Evolutionary conservation across 2,329 filamentous ascomycete genomes (phyloP).

Genomic region (Alternaria brassicicola): DNA sequence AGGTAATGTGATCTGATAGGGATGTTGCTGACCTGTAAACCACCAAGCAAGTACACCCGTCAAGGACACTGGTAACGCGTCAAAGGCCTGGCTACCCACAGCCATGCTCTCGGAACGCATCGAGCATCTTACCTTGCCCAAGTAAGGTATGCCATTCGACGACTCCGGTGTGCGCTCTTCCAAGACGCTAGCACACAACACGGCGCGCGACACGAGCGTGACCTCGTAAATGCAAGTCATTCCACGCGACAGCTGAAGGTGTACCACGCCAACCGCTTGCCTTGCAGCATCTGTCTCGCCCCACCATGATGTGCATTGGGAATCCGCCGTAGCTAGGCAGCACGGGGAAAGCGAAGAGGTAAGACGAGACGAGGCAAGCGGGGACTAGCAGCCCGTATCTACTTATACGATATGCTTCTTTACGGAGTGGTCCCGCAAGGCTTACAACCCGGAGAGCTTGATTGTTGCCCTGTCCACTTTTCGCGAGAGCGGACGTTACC

Average conservation of each 20-base stretch:
- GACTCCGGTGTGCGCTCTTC: background rate
- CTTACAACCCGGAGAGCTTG: background rate
- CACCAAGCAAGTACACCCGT: background rate
- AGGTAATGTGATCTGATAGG: background rate
- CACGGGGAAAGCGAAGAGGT: background rate
- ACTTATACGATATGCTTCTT: background rate
- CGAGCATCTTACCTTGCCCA: background rate
- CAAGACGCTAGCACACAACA: background rate
- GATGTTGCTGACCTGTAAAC: background rate
- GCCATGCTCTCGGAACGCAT: background rate
- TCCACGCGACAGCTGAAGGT: background rate
- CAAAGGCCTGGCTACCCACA: background rate
- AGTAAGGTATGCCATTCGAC: background rate
- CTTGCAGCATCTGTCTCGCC: background rate
- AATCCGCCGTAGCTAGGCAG: background rate
- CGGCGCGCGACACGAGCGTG: background rate
- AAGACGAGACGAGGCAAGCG: background rate
- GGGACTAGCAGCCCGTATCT: background rate
- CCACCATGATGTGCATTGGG: background rate
- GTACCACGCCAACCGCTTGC: background rate
- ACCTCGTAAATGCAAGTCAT: slow-evolving; percentile 2
- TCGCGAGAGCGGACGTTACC: background rate
- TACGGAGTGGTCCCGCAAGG: background rate
- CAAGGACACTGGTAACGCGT: background rate
- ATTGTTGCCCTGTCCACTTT: background rate